These are phyloP conservation scores for Hymenoscyphus scutula DNA, from an alignment of 2,329 filamentous ascomycete species.

Conservation along the genomic window DNA sequence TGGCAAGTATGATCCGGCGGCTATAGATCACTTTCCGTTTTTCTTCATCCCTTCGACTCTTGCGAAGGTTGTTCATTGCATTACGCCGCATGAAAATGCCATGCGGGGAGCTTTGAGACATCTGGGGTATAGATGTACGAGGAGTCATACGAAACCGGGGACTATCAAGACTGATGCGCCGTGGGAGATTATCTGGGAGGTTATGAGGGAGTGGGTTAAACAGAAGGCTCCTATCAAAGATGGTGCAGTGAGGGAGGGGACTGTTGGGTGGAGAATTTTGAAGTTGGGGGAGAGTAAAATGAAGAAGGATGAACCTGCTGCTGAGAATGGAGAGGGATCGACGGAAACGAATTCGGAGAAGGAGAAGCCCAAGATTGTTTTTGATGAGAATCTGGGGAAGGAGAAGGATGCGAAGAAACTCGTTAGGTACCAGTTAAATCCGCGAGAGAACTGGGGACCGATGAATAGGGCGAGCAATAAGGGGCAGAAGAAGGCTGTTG, in stretches of 20 bases:
- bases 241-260: conserved; percentile 65
- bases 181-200: conserved; percentile 85
- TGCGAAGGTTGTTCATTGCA: conserved; percentile 73
- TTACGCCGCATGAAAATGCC: conserved; percentile 74
- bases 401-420: conserved; percentile 66
- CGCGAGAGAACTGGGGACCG: conserved; percentile 90
- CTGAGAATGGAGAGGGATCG: conserved; percentile 15
- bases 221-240: conserved; percentile 78
- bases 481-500: neutral
- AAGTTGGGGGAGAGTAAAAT: conserved; percentile 34
- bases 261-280: conserved; percentile 70
- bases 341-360: conserved; percentile 16
- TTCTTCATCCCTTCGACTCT: conserved; percentile 77
- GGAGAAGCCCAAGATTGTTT: conserved; percentile 52
- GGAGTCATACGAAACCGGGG: conserved; percentile 85
- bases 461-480: conserved; percentile 36
- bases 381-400: conserved; percentile 76
- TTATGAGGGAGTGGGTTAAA: conserved; percentile 88
- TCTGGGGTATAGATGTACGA: conserved; percentile 77
- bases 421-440: conserved; percentile 87
- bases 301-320: neutral
- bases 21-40: conserved; percentile 75
- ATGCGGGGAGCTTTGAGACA: conserved; percentile 78
- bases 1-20: conserved; percentile 53
- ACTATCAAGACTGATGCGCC: conserved; percentile 93